Conservation (phyloP, 305 asterid species). For the Solanum hybrid region DNA sequence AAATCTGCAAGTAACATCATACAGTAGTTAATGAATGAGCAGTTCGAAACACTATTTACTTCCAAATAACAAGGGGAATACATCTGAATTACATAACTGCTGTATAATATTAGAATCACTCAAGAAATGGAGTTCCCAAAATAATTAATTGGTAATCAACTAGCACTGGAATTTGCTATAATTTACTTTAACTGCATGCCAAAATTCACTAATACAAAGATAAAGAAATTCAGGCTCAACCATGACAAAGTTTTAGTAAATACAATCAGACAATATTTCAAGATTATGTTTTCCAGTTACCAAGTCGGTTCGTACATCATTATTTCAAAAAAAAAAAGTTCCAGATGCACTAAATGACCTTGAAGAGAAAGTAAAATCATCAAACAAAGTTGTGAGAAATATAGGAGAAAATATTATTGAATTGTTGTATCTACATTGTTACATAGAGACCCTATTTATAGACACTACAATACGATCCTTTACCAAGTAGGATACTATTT, state of each 20-base stretch:
- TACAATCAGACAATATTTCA: background rate
- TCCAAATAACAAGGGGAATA: background rate
- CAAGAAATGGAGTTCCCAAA: background rate
- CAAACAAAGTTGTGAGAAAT: background rate
- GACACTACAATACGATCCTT: background rate
- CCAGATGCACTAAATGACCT: background rate
- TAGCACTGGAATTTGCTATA: background rate
- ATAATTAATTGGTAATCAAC: background rate
- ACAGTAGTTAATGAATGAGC: slow-evolving; percentile 1
- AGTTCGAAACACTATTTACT: background rate
- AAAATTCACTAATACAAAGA: background rate
- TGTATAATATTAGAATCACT: background rate
- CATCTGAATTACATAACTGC: background rate
- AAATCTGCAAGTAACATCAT: slow-evolving; percentile 46
- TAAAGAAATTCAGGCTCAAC: background rate
- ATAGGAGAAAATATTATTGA: background rate
- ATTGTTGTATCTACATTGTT: background rate
- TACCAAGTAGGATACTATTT: background rate
- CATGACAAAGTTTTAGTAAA: background rate
- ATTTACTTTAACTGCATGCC: background rate
- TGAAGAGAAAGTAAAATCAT: background rate
- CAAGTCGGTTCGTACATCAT: background rate
- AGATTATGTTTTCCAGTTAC: background rate
- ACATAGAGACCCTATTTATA: background rate
- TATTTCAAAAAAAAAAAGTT: background rate